Conservation (phyloP, 75 land plant species). For the Picea glauca region DNA sequence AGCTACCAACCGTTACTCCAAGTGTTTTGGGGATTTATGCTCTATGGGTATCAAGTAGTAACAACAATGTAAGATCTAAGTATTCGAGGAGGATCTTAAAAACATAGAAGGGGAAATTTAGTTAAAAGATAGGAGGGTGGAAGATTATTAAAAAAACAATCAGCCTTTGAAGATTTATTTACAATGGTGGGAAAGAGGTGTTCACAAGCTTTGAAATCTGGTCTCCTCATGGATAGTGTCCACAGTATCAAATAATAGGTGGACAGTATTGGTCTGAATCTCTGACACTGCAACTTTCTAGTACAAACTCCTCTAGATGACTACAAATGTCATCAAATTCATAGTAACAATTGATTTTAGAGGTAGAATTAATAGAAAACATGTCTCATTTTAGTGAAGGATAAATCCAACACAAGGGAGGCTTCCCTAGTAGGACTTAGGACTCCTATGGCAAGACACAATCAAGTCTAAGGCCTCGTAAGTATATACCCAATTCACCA, state of each 20-base stretch:
- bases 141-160: neutral
- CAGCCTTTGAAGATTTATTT: neutral
- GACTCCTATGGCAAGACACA: no score
- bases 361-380: neutral
- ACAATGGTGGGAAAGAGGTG: neutral
- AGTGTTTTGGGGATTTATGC: neutral
- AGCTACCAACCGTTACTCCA: neutral
- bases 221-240: neutral
- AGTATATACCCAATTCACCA: no score
- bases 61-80: neutral
- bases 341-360: neutral
- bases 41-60: no score
- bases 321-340: neutral
- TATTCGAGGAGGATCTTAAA: neutral
- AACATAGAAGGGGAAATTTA: neutral
- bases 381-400: no score
- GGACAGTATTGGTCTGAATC: neutral
- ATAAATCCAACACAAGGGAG: no score
- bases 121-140: neutral
- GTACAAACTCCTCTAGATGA: neutral
- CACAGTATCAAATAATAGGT: no score
- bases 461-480: no score
- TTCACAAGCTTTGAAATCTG: neutral
- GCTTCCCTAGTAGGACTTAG: no score
- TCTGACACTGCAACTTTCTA: neutral